Evolutionary conservation across 2,329 filamentous ascomycete species (phyloP), one percentile per base, ranked within the genome.

Genomic region (Ophiocordyceps camponoti-floridani): DNA sequence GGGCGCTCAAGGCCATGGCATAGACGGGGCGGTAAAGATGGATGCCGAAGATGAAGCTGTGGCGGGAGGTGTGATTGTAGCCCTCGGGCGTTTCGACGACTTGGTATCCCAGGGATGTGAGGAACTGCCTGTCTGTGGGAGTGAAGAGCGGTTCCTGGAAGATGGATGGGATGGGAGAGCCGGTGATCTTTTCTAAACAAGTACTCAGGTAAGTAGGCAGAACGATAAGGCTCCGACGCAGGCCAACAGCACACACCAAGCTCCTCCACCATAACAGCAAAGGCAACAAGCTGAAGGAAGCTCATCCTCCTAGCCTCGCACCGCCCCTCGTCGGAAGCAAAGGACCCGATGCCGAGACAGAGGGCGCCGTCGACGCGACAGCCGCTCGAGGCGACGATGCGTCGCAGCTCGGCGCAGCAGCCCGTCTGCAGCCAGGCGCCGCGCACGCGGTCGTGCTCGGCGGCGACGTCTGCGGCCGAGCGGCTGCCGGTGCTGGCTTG

Each of bases 31-130:
- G 63, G 46, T 77, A 76, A 47, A 78, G 65, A 43, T 82, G 79
- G 0, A 82, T 66, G 1, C 74, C 78, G 49, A 73, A 84, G 2
- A 81, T 62, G 1, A 84, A 54, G 0, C 73, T 70, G 0, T 59
- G 52, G 0, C 54, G 42, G 14, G 67, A 63, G 10, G 83, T 63
- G 6, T 66, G 51, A 0, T 65, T 56, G 50, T 75, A 78, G 0
- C 67, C 78, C 0, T 46, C 53, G 0, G 80, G 79, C 2, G 70
- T 62, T 1, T 70, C 61, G 4, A 73, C 62, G 4, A 72, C 62
- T 2, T 58, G 45, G 44, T 75, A 72, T n/a, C 75, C 72, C 0
- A 79, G 67, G 19, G 65, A 61, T 47, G 64, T 54, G 27, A 80
- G 67, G 50, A 78, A 80, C 0, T 59, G 56, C 33, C 58, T 64